These are phyloP conservation scores for Mycena alexandri DNA, from an alignment of 768 basidiomycete species.

Conservation along the genomic window DNA sequence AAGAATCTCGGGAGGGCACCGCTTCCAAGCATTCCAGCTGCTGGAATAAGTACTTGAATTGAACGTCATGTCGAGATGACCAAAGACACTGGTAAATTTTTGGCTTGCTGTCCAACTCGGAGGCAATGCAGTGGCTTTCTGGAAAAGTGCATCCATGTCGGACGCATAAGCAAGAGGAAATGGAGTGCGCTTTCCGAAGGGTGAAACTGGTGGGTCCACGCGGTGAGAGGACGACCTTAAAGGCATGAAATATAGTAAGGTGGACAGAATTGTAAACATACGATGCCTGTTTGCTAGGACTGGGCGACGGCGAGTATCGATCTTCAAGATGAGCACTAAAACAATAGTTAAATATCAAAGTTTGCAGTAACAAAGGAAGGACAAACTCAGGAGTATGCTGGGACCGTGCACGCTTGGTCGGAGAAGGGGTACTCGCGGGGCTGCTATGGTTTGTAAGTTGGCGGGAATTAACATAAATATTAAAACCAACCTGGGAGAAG, in stretches of 20 bases:
- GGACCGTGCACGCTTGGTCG: no score
- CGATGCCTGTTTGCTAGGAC: no score
- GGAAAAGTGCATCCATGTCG: conserved; percentile 13
- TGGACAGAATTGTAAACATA: no score
- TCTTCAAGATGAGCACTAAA: no score
- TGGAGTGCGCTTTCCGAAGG: conserved; percentile 1
- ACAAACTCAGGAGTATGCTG: no score
- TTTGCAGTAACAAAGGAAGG: no score
- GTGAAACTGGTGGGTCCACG: background rate
- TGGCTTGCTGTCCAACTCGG: background rate
- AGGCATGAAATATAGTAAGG: background rate
- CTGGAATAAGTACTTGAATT: conserved; percentile 7
- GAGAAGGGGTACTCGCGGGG: no score
- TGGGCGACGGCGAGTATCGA: background rate
- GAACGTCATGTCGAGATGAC: conserved; percentile 1
- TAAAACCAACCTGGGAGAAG: no score
- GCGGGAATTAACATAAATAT: no score
- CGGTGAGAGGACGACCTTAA: no score
- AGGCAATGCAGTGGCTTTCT: background rate
- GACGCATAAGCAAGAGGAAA: conserved; percentile 8
- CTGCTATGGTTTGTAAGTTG: no score
- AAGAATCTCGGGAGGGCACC: background rate
- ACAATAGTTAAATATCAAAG: no score
- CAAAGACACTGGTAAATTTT: background rate
- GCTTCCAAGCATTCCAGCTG: conserved; percentile 10